Conservation (phyloP, 2,329 filamentous ascomycete genomes). For the Cercospora berteroae region DNA sequence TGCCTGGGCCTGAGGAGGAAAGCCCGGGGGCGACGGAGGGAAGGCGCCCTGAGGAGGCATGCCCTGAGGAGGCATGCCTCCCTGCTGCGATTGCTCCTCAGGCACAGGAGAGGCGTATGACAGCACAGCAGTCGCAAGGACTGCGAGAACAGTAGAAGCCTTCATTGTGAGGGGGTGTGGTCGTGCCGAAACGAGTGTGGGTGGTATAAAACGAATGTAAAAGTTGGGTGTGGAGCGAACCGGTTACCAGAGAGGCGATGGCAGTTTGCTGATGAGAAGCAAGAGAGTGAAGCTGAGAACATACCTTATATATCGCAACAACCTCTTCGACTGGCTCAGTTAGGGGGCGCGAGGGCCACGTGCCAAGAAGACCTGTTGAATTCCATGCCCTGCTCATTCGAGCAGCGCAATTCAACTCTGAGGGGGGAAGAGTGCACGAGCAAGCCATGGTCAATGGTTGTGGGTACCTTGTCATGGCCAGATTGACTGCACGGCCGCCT, state of each 20-base stretch:
- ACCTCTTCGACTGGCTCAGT: constrained; percentile 4
- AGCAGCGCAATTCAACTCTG: constrained; percentile 19
- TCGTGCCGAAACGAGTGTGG: constrained; percentile 10
- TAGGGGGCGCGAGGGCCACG: constrained; percentile 8
- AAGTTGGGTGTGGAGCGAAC: constrained; percentile 21
- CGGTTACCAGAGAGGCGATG: constrained; percentile 14
- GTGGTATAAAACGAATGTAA: constrained; percentile 19
- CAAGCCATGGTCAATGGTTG: constrained; percentile 6
- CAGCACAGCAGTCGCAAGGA: constrained; percentile 17
- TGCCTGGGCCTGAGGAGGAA: no score
- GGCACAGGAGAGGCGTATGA: constrained; percentile 15
- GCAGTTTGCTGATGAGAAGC: constrained; percentile 19
- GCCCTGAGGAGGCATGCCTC: background rate
- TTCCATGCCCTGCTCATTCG: constrained; percentile 16
- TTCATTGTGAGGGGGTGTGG: constrained; percentile 13
- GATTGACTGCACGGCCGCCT: background rate
- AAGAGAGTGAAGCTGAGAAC: background rate
- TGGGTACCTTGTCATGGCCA: background rate
- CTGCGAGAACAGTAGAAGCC: constrained; percentile 15
- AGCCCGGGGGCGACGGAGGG: no score
- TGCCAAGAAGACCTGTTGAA: constrained; percentile 18
- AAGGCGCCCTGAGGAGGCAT: no score
- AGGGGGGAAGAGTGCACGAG: constrained; percentile 4
- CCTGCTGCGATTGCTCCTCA: constrained; percentile 6
- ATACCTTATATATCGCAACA: constrained; percentile 17